Base-by-base conservation (phyloP, 495 filamentous ascomycete species). In the Ramalina intermedia region DNA sequence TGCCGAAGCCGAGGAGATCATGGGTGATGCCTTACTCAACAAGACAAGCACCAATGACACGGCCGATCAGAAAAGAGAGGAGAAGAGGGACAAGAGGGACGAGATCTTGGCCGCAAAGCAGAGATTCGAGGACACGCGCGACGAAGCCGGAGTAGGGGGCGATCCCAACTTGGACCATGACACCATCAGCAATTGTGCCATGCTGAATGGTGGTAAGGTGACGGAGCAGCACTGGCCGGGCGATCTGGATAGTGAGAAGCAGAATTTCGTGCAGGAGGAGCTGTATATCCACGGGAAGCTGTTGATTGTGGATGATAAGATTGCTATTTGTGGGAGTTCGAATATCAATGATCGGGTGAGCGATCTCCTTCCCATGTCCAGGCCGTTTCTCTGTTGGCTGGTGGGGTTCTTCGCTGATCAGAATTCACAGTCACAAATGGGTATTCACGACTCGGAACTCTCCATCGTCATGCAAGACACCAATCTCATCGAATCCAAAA, bases 201-300 rank as follows among this genome's bases (percentile, higher is more conserved):
- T 96, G 87, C 68, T 84, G 13, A 72, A 75, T 44, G 74, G 72
- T 16, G 73, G 73, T 4, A 75, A 74, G 38, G 66, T 90, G 12
- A 74, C 72, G 1, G 77, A 87, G 9, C 85, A 88, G 57, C 41
- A 60, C 4, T 94, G 85, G 83, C 73, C 85, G 6, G 82, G 81
- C 2, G 71, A 81, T 7, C 67, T 76, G 0, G 74, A 88, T 49
- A 72, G 73, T 13, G 90, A 96, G 58, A 79, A 83, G 53, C 75
- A 82, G 21, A 87, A 91, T 55, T 86, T 94, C 66, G 78, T 95
- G 42, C 89, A 95, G 58, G 90, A 98, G 61, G 87, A 98, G 68
- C 73, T 96, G 1, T 98, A 96, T 55, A 76, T 95, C 36, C 90
- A 98, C 59, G 83, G 78, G 37, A 96, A 96, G 64, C 71, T 91